These are phyloP conservation scores for Podila epigama DNA, from an alignment of 192 early-diverging fungal genomes.

Conservation along the genomic window DNA sequence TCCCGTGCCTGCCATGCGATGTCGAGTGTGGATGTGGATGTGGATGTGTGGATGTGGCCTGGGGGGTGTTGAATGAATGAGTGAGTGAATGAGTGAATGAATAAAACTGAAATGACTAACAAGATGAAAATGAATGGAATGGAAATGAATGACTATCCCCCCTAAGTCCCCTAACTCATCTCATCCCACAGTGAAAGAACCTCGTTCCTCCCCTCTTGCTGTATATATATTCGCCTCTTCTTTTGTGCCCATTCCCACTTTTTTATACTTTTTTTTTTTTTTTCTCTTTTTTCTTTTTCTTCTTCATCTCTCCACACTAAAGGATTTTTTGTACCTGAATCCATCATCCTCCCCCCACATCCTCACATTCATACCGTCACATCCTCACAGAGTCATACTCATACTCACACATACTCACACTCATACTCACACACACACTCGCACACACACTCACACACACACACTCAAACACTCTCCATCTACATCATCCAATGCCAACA, in stretches of 20 bases:
- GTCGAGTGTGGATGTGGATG: too few relatives aligned
- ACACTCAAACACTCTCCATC: too few relatives aligned
- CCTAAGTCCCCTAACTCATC: too few relatives aligned
- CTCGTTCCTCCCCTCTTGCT: too few relatives aligned
- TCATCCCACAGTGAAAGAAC: too few relatives aligned
- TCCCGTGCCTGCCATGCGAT: too few relatives aligned
- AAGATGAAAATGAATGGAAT: too few relatives aligned
- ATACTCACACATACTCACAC: background rate
- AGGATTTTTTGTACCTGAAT: background rate
- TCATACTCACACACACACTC: background rate
- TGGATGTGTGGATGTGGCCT: too few relatives aligned
- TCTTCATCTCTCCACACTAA: background rate
- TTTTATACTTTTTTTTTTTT: background rate
- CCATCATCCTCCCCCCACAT: background rate
- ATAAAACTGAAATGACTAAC: too few relatives aligned
- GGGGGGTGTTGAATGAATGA: too few relatives aligned
- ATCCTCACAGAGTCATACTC: background rate
- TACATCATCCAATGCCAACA: background rate
- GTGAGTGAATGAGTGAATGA: too few relatives aligned
- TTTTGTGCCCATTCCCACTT: background rate
- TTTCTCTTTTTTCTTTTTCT: background rate
- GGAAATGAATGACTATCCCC: too few relatives aligned
- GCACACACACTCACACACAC: background rate
- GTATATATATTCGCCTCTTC: conserved; percentile 2
- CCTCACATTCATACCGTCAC: background rate